Evolutionary conservation across 164 flowering plant species (phyloP).

Genomic region (Stephania cephalantha): DNA sequence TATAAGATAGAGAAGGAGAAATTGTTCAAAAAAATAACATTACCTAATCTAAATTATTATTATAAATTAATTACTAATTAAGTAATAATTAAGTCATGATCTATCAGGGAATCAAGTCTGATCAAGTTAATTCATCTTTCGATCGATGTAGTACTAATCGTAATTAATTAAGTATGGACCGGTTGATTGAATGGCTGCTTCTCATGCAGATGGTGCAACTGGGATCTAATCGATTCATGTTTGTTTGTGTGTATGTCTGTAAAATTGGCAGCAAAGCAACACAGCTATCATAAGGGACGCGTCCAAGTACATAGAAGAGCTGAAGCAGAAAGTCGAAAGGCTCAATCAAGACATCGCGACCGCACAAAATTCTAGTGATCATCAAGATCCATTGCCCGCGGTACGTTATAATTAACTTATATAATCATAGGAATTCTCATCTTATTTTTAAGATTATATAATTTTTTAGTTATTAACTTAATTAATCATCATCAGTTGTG

Average conservation of each 20-base stretch:
- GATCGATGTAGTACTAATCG: too few species aligned
- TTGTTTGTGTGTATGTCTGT: neutral
- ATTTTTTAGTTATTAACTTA: too few species aligned
- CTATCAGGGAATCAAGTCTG: too few species aligned
- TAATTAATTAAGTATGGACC: too few species aligned
- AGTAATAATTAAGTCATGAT: too few species aligned
- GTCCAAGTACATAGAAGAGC: conserved; percentile 66
- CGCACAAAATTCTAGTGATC: conserved; percentile 20
- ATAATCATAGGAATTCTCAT: too few species aligned
- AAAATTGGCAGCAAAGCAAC: conserved; percentile 41
- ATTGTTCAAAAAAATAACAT: neutral
- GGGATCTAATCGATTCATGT: neutral
- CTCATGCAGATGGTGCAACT: conserved; percentile 8
- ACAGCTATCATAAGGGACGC: conserved; percentile 78
- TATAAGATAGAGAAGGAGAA: neutral
- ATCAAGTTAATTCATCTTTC: too few species aligned
- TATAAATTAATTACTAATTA: too few species aligned
- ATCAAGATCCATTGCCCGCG: conserved; percentile 30
- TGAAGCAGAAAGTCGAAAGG: conserved; percentile 70
- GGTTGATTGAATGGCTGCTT: neutral
- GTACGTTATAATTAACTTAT: conserved; percentile 15
- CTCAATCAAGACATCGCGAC: conserved; percentile 54
- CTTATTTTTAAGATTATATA: too few species aligned
- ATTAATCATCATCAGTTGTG: too few species aligned
- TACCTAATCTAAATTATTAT: too few species aligned